These are phyloP conservation scores for Nevesoporus exiguus DNA, from an alignment of 768 basidiomycete genomes.

Conservation along the genomic window DNA sequence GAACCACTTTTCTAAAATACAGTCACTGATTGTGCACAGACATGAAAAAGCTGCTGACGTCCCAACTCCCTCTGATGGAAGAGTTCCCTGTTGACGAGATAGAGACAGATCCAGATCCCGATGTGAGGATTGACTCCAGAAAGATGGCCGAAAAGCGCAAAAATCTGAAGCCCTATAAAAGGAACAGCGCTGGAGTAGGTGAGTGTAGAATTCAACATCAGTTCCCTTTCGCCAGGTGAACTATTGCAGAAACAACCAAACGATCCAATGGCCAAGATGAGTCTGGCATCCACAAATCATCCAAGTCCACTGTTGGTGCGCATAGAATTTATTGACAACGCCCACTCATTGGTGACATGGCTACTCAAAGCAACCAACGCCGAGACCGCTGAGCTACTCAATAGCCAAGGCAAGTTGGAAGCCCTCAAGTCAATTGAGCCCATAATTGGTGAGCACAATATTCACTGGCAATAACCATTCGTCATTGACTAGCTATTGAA, in stretches of 20 bases:
- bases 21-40: background rate
- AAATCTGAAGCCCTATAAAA: background rate
- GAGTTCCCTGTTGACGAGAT: background rate
- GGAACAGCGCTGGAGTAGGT: background rate
- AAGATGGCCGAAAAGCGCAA: background rate
- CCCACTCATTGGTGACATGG: background rate
- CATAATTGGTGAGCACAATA: background rate
- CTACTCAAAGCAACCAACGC: background rate
- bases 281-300: background rate
- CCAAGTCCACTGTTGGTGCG: background rate
- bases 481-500: background rate
- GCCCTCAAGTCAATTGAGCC: background rate
- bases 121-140: background rate
- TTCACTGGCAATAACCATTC: background rate
- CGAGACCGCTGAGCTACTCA: background rate
- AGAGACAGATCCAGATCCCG: background rate
- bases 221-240: background rate
- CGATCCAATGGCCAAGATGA: background rate
- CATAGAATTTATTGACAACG: background rate
- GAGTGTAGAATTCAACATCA: background rate
- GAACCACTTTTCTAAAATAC: background rate
- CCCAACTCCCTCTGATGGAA: background rate
- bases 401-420: background rate
- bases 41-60: background rate
- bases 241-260: background rate